These are phyloP conservation scores for Monosporascus sp. DNA, from an alignment of 2,329 filamentous ascomycete genomes.

Conservation along the genomic window DNA sequence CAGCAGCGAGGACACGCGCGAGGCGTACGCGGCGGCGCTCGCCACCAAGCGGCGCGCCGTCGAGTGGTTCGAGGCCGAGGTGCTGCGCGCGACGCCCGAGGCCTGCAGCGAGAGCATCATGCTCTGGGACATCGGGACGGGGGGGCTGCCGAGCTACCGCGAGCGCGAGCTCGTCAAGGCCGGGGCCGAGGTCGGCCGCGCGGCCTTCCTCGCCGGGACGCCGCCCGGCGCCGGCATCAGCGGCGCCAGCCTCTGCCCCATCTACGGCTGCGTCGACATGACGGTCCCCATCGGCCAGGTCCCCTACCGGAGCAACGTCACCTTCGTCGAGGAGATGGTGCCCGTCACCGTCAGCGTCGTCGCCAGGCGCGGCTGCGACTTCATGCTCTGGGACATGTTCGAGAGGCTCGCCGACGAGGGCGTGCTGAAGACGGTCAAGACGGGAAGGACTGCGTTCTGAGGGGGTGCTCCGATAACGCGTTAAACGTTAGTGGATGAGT, in stretches of 20 bases:
- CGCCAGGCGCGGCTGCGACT: slow-evolving; percentile 37
- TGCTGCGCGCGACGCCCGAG: slow-evolving; percentile 30
- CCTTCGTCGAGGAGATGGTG: slow-evolving; percentile 33
- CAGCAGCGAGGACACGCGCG: slow-evolving; percentile 15
- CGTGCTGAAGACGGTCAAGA: slow-evolving; percentile 31
- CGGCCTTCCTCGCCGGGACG: slow-evolving; percentile 27
- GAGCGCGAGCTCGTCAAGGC: slow-evolving; percentile 18
- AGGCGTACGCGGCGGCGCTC: slow-evolving; percentile 19
- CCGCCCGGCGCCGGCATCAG: slow-evolving; percentile 25
- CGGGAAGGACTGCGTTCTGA: slow-evolving; percentile 22
- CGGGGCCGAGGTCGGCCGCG: slow-evolving; percentile 24
- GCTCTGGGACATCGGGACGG: slow-evolving; percentile 37
- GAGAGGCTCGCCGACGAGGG: slow-evolving; percentile 34
- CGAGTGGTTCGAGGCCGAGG: slow-evolving; percentile 31
- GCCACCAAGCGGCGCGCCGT: slow-evolving; percentile 26
- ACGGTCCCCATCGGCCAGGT: slow-evolving; percentile 39
- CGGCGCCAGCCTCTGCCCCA: slow-evolving; percentile 29
- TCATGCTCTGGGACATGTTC: slow-evolving; percentile 35
- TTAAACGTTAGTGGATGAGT: too few relatives aligned
- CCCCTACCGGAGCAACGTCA: slow-evolving; percentile 32
- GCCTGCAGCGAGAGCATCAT: slow-evolving; percentile 35
- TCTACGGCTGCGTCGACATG: slow-evolving; percentile 33
- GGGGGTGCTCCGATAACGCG: background rate
- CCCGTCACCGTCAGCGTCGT: slow-evolving; percentile 37
- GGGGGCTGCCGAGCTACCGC: slow-evolving; percentile 33